Evolutionary conservation across 176 grass and related monocot genomes (phyloP).

Genomic region (Oryza punctata): DNA sequence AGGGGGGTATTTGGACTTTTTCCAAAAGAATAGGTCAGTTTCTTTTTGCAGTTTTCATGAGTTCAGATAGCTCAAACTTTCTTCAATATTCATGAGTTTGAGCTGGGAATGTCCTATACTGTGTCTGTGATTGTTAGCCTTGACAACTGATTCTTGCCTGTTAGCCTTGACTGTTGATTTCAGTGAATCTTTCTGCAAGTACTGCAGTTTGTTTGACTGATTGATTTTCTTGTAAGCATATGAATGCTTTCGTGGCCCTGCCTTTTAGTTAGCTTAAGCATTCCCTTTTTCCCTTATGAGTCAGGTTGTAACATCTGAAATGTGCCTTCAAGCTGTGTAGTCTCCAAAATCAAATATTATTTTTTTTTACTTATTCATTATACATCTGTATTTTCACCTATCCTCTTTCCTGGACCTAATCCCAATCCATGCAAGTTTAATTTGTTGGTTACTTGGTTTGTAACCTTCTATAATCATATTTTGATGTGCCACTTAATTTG

Average conservation of each 20-base stretch:
- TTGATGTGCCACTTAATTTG: background rate
- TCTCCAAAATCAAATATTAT: background rate
- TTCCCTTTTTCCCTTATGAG: background rate
- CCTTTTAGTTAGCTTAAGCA: background rate
- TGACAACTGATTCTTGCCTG: background rate
- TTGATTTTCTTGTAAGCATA: background rate
- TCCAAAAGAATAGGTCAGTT: background rate
- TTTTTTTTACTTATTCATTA: background rate
- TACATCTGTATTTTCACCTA: background rate
- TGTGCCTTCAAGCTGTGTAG: background rate
- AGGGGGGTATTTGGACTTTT: no score
- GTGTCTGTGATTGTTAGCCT: background rate
- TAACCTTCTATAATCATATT: background rate
- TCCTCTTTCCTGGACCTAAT: background rate
- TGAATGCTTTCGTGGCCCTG: background rate
- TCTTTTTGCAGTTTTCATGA: background rate
- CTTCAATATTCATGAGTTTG: slow-evolving; percentile 1
- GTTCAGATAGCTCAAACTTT: background rate
- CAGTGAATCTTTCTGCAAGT: background rate
- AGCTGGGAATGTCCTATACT: background rate
- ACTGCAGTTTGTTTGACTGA: background rate
- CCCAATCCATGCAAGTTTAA: background rate
- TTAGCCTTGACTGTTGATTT: background rate
- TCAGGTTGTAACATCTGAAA: background rate
- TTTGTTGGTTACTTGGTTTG: background rate